Evolutionary conservation across 192 early-diverging fungal species (phyloP), one percentile per base, ranked within the genome.

Genomic region (Gigaspora rosea): DNA sequence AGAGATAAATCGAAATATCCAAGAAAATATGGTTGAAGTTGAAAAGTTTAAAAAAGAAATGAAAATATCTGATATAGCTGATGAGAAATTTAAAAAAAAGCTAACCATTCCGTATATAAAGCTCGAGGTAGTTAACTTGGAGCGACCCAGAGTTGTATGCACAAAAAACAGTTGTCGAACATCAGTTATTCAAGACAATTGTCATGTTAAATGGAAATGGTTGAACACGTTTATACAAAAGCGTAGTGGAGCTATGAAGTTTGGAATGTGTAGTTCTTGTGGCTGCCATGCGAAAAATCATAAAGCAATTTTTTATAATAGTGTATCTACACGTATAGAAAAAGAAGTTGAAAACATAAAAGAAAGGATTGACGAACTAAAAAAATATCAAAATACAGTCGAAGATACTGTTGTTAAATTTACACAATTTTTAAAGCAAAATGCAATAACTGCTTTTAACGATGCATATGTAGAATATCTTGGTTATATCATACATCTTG

Each of bases 401-500:
- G 71, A 75, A 51, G 63, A 65, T 4, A 70, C 68, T 52, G 70
- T 54, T 1, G 48, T 77, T 56, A 71, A 51, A 49, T 79, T 82
- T 68, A 71, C 72, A 18, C 66, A 71, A 18, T 82, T 82, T 33
- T 66, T 79, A n/a, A 66, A 65, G 58, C 78, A 82, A 71, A 82
- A 79, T 50, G 78, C 81, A 35, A 68, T 77, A 33, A 56, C 76
- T 32, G 27, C 76, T 16, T 77, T 46, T 48, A 77, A 77, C 52
- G 78, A 82, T 72, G 59, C 68, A 67, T 48, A 71, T 73, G 48
- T 69, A 36, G 69, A 82, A 52, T 71, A 82, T 16, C 46, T 78
- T 32, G 59, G 79, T 73, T 49, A 32, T 76, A 57, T 63, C 33
- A 54, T 82, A 78, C 46, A 78, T 27, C 49, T 65, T 71, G 72